Evolutionary conservation across 129 eudicot species (phyloP), one percentile per base, ranked within the genome.

Genomic region (Kitagawia praeruptora): DNA sequence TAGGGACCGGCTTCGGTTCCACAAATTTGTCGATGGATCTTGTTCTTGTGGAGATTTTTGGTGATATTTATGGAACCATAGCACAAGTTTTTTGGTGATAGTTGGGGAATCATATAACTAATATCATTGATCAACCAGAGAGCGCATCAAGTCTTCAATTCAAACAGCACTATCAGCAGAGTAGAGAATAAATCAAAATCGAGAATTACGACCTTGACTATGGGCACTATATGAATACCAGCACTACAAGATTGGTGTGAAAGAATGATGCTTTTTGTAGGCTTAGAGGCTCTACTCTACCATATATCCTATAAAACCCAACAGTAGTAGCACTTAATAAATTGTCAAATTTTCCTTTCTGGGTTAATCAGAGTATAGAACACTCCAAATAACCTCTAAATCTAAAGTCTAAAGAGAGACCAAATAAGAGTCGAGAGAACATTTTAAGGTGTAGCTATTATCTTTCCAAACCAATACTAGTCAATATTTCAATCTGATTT

Each of bases 41-140:
- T 90, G 96, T 76, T 88, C 92, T 86, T 90, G 96, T 70, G 71
- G 71, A 45, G 92, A 85, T 75, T 86, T 88, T 83, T 88, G 96
- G 86, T 87, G 80, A 86, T 25, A 23, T 41, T 44, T 44, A 13
- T 13, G 47, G 42, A 40, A 40, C 6, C 8, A 40, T 3, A 2
- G 42, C 2, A 40, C 42, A 40, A 39, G 92, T 83, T 74, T 86
- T 86, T 83, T 88, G 96, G 86, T 87, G 80, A 86, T 23, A 19
- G 19, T 7, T 23, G 25, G 28, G 28, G 19, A 44, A 8, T 25
- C 54, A 8, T 42, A 10, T 21, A 10, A 44, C 7, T 74, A 21
- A 9, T 58, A 21, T 40, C 75, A 58, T 54, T 21, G 63, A 58
- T 8, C 31, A n/a, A 58, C 66, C 13, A 23, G 66, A 23, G 66